Evolutionary conservation across 2,329 filamentous ascomycete species (phyloP).

Genomic region (Aspergillus fijiensis): DNA sequence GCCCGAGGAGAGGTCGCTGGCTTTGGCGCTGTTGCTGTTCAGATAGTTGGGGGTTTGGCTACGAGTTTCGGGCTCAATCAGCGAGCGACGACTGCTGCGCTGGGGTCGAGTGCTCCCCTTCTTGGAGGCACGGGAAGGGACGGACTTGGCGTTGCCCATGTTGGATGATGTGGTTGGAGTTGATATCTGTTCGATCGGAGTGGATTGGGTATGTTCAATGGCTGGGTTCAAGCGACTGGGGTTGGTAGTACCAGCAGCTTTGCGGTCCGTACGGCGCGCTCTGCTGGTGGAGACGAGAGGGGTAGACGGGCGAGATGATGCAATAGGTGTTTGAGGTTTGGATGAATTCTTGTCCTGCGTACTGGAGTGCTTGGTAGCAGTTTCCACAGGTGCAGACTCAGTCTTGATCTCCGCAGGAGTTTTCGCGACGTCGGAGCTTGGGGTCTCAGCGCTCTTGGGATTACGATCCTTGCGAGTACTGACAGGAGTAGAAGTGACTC

Average conservation of each 20-base stretch:
- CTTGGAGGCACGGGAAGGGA: background rate
- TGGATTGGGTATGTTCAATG: background rate
- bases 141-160: background rate
- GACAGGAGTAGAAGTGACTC: background rate
- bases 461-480: slow-evolving; percentile 13
- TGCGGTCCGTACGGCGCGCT: slow-evolving; percentile 17
- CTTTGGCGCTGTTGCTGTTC: slow-evolving; percentile 5
- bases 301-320: slow-evolving; percentile 3
- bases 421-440: slow-evolving; percentile 8
- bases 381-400: slow-evolving; percentile 1
- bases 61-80: background rate
- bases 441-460: slow-evolving; percentile 7
- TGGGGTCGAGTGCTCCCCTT: slow-evolving; percentile 1
- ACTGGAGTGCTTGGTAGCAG: slow-evolving; percentile 4
- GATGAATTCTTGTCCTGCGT: background rate
- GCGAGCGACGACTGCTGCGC: background rate
- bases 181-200: background rate
- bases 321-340: slow-evolving; percentile 11
- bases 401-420: slow-evolving; percentile 1
- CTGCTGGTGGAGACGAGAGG: slow-evolving; percentile 6
- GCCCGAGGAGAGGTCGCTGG: background rate
- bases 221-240: background rate
- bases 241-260: slow-evolving; percentile 3
- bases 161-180: background rate
- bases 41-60: background rate